Conservation (phyloP, 805 yeast genomes). For the Grigorovia transvaalensis region DNA sequence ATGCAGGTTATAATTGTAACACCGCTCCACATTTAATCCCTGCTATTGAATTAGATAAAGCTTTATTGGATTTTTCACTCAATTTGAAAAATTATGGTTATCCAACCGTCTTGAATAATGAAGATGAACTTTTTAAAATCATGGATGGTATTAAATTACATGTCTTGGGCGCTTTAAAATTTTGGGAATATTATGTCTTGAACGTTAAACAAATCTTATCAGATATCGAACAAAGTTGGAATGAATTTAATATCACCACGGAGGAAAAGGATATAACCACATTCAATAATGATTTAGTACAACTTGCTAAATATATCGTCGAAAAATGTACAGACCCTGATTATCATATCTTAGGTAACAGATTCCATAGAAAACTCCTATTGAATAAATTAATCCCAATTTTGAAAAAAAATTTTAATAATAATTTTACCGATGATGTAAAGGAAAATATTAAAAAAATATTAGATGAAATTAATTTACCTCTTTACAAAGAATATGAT, state of each 20-base stretch:
- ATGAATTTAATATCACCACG: conserved; percentile 19
- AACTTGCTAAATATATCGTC: conserved; percentile 41
- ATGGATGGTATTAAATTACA: conserved; percentile 60
- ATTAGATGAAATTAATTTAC: conserved; percentile 67
- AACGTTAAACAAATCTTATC: conserved; percentile 38
- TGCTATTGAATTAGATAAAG: conserved; percentile 74
- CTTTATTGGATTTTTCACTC: conserved; percentile 55
- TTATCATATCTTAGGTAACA: conserved; percentile 35
- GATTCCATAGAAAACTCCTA: conserved; percentile 50
- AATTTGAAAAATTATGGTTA: conserved; percentile 47
- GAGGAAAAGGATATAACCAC: conserved; percentile 10
- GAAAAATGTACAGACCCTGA: conserved; percentile 29
- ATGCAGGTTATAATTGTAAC: conserved; percentile 71
- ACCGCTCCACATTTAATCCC: conserved; percentile 85
- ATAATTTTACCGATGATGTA: conserved; percentile 26
- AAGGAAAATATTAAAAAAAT: conserved; percentile 35
- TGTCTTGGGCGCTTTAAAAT: conserved; percentile 52
- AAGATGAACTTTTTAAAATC: conserved; percentile 47
- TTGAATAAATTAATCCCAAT: conserved; percentile 41
- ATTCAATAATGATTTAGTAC: conserved; percentile 29
- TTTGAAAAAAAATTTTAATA: conserved; percentile 32
- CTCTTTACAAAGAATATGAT: conserved; percentile 65
- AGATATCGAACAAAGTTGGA: conserved; percentile 33
- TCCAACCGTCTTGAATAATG: conserved; percentile 43
- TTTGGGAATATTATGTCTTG: conserved; percentile 86